These are phyloP conservation scores for Setomelanomma holmii DNA, from an alignment of 2,329 filamentous ascomycete genomes.

Conservation along the genomic window DNA sequence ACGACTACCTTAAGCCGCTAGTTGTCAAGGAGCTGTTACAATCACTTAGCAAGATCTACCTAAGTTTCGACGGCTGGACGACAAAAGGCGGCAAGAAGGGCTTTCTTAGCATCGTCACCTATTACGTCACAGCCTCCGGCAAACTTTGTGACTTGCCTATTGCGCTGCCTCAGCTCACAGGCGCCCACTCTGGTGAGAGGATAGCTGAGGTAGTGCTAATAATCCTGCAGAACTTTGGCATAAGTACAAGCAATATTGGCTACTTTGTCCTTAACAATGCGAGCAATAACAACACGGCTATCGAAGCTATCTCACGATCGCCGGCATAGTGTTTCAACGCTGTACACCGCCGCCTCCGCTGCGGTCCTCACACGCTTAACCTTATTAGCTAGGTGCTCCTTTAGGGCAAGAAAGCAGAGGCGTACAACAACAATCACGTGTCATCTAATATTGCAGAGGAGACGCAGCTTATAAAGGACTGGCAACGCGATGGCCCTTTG, in stretches of 20 bases:
- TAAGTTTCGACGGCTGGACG: too few species aligned
- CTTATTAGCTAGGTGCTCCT: too few species aligned
- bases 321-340: not conserved
- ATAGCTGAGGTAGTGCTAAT: too few species aligned
- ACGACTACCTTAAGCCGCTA: not conserved
- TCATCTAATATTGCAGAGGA: not conserved
- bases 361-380: too few species aligned
- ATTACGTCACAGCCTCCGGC: not conserved
- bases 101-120: conserved; percentile 4
- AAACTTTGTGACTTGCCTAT: too few species aligned
- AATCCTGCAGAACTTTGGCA: conserved; percentile 7
- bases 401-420: too few species aligned
- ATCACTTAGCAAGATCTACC: conserved; percentile 6
- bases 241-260: not conserved
- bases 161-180: too few species aligned
- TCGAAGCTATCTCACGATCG: not conserved
- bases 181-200: too few species aligned
- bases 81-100: conserved; percentile 7
- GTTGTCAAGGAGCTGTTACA: not conserved
- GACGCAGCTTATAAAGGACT: not conserved
- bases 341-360: not conserved
- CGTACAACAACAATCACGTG: not conserved
- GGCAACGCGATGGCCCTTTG: not conserved
- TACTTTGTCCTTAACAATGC: not conserved
- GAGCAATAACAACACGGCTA: not conserved